These are phyloP conservation scores for Penicillium paxilli DNA, from an alignment of 495 filamentous ascomycete genomes.

Conservation along the genomic window DNA sequence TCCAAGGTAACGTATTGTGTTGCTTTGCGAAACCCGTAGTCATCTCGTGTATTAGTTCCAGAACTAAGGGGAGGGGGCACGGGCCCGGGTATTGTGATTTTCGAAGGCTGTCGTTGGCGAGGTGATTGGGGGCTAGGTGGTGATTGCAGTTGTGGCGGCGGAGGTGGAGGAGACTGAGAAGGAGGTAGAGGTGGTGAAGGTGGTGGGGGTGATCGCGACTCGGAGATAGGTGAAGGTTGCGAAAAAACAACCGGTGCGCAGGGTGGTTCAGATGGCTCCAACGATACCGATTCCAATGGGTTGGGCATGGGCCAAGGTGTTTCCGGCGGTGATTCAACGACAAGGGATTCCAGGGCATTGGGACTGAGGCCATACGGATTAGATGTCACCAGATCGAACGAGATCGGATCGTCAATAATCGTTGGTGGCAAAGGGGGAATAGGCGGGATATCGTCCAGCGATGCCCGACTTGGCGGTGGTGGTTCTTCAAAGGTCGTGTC, in stretches of 20 bases:
- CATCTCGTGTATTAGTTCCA: conserved; percentile 58
- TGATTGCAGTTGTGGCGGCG: neutral
- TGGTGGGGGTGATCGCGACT: neutral
- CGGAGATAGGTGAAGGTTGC: too few relatives aligned
- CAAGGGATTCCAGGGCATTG: conserved; percentile 5
- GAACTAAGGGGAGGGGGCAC: conserved; percentile 37
- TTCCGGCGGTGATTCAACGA: conserved; percentile 6
- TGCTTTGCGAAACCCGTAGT: conserved; percentile 90
- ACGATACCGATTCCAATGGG: neutral
- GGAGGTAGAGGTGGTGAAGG: neutral
- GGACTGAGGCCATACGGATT: neutral
- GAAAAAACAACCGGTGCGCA: neutral
- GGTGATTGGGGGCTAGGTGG: conserved; percentile 1
- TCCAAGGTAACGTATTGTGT: conserved; percentile 72
- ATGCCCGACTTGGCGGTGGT: conserved; percentile 18
- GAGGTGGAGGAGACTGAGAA: neutral
- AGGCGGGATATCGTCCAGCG: conserved; percentile 23
- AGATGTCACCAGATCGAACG: conserved; percentile 1
- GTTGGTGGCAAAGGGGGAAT: conserved; percentile 26
- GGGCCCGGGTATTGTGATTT: conserved; percentile 42
- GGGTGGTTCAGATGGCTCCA: neutral
- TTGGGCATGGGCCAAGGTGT: conserved; percentile 2
- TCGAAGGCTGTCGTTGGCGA: conserved; percentile 35
- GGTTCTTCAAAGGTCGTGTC: conserved; percentile 29
- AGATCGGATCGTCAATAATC: neutral